Percentiles rank a stretch among this genome's conserved stretches.
phyloP scores from a whole-genome alignment of 441 rosid genomes.

The Populus hybrid region DNA sequence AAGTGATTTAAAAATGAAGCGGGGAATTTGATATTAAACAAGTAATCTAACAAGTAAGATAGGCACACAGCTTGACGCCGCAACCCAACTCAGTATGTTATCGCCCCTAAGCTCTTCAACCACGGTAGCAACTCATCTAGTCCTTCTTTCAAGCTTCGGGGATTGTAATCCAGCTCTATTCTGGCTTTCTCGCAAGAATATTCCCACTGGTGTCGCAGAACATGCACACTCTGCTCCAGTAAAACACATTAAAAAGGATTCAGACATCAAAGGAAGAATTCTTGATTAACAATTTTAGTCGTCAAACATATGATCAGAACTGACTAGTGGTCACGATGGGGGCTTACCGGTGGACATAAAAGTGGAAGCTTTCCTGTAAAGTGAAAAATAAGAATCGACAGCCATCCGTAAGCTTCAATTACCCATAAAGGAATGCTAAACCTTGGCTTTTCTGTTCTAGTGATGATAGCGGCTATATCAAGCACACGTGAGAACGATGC shows the following conservation, averaged over 20 bases:
- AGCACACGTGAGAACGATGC: slow-evolving; percentile 67
- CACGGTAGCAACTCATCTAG: slow-evolving; percentile 71
- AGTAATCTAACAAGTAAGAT: too few species aligned
- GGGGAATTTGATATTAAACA: background rate
- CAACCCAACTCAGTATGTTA: slow-evolving; percentile 45
- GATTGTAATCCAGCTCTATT: slow-evolving; percentile 69
- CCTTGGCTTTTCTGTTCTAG: slow-evolving; percentile 15
- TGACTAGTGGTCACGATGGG: background rate
- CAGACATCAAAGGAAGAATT: background rate
- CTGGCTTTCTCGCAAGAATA: slow-evolving; percentile 84
- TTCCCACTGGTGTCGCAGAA: slow-evolving; percentile 81
- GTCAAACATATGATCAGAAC: background rate
- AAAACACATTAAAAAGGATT: background rate
- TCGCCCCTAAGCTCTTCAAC: slow-evolving; percentile 60
- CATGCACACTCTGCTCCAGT: slow-evolving; percentile 55
- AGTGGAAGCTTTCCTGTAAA: slow-evolving; percentile 85
- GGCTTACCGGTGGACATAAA: slow-evolving; percentile 43
- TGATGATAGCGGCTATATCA: slow-evolving; percentile 67
- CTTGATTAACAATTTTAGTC: background rate
- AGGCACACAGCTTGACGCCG: background rate
- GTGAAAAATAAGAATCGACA: slow-evolving; percentile 52
- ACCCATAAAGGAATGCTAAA: slow-evolving; percentile 63
- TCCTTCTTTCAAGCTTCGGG: slow-evolving; percentile 78
- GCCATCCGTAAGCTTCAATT: slow-evolving; percentile 69
- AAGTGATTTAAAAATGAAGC: background rate